phyloP scores from a whole-genome alignment of 192 early-diverging fungal species.

The Gryganskiella cystojenkinii region DNA sequence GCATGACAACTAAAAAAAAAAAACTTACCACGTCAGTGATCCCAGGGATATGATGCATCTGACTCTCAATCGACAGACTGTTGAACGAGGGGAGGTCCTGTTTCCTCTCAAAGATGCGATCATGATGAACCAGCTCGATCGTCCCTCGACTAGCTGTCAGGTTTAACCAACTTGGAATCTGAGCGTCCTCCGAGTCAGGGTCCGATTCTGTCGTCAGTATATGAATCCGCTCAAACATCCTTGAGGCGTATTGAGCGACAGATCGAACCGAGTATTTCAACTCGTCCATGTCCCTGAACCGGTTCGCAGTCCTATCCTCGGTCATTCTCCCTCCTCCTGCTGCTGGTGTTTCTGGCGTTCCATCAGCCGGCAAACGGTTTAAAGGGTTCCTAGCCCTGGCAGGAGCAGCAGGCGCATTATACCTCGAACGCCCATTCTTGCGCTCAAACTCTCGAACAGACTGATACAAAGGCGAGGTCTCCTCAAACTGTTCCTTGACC shows the following conservation, averaged over 20 bases:
- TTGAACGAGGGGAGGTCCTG: conserved; percentile 48
- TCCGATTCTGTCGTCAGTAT: conserved; percentile 45
- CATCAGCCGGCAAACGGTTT: not conserved
- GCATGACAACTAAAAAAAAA: no score
- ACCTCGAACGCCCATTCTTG: not conserved
- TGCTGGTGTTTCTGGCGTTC: not conserved
- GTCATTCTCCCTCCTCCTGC: not conserved
- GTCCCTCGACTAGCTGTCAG: conserved; percentile 3
- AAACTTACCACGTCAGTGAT: conserved; percentile 45
- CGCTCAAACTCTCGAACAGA: not conserved
- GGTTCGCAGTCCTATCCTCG: conserved; percentile 16
- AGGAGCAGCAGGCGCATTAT: not conserved
- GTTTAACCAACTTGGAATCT: conserved; percentile 49
- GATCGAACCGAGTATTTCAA: conserved; percentile 54
- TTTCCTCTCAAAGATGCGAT: conserved; percentile 28
- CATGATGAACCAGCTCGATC: conserved; percentile 32
- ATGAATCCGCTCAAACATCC: conserved; percentile 29
- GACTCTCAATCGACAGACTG: conserved; percentile 52
- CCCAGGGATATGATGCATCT: conserved; percentile 39
- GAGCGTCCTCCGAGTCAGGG: not conserved
- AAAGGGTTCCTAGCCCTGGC: not conserved
- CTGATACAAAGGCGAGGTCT: conserved; percentile 22
- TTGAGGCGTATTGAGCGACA: conserved; percentile 16
- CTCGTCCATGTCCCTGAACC: conserved; percentile 54
- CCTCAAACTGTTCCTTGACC: conserved; percentile 19